phyloP scores from a whole-genome alignment of 208 protist genomes.

The Wallacemonas rigidus region DNA sequence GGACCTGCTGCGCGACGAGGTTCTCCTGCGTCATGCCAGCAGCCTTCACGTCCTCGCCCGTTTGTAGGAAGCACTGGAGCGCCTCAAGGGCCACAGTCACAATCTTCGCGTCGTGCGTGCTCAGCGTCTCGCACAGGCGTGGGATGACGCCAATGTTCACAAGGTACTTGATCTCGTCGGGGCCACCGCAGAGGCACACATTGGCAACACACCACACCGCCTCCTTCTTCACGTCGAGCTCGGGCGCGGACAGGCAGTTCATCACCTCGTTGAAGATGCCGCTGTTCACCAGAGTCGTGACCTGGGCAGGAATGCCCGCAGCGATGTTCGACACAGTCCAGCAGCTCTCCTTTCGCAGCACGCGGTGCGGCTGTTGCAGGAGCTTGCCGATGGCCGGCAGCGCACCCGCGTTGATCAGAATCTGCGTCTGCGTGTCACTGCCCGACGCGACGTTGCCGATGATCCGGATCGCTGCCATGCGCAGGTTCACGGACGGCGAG shows the following conservation, averaged over 20 bases:
- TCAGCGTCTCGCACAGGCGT: constrained; percentile 94
- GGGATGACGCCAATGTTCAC: constrained; percentile 89
- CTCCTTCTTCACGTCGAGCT: constrained; percentile 98
- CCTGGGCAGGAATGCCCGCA: constrained; percentile 94
- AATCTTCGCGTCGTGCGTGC: constrained; percentile 88
- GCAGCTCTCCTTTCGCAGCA: constrained; percentile 98
- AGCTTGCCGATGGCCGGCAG: constrained; percentile 82
- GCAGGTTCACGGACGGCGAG: constrained; percentile 60
- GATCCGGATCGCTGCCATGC: constrained; percentile 96
- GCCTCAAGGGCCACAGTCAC: constrained; percentile 95
- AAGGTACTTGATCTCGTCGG: constrained; percentile 91
- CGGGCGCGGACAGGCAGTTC: constrained; percentile 74
- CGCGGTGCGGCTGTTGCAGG: constrained; percentile 80
- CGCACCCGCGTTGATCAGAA: constrained; percentile 92
- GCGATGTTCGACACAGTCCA: constrained; percentile 99
- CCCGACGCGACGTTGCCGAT: constrained; percentile 99
- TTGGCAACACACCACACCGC: constrained; percentile 98
- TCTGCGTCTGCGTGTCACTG: constrained; percentile 96
- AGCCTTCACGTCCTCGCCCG: constrained; percentile 61
- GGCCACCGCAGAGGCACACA: constrained; percentile 90
- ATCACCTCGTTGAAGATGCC: constrained; percentile 94
- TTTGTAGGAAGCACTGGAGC: constrained; percentile 95
- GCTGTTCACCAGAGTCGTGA: constrained; percentile 91
- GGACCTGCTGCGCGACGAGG: constrained; percentile 76
- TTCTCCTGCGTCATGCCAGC: constrained; percentile 48